These are phyloP conservation scores for Leucosporidium yakuticum DNA, from an alignment of 768 basidiomycete species.

Conservation along the genomic window DNA sequence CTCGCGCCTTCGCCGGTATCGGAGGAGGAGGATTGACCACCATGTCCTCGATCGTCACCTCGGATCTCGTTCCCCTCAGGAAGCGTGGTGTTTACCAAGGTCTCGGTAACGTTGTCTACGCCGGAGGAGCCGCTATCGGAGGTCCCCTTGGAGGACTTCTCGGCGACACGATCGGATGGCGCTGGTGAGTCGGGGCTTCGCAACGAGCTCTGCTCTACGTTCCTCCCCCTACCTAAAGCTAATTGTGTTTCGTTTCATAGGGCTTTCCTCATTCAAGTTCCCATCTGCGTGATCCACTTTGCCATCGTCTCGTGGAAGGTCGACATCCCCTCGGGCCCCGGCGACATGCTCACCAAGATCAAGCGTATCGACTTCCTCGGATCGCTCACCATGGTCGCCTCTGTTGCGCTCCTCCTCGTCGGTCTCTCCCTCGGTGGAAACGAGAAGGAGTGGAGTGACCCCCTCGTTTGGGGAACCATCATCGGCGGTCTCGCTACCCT, in stretches of 20 bases:
- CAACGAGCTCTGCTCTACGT: background rate
- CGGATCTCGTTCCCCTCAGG: conserved; percentile 59
- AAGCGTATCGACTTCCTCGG: conserved; percentile 61
- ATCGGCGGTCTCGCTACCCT: conserved; percentile 16
- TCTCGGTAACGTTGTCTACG: conserved; percentile 57
- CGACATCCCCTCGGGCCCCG: conserved; percentile 49
- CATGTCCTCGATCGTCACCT: conserved; percentile 55
- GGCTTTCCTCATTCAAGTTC: conserved; percentile 45
- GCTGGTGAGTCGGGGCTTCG: conserved; percentile 49
- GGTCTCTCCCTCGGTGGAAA: conserved; percentile 53
- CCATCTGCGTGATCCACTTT: conserved; percentile 54
- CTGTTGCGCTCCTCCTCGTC: conserved; percentile 56
- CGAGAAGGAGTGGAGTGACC: conserved; percentile 26
- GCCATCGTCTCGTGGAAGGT: conserved; percentile 54
- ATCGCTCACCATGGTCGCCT: conserved; percentile 53
- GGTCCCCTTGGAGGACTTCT: conserved; percentile 61
- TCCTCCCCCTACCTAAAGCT: no score
- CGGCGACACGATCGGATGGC: conserved; percentile 61
- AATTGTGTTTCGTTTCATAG: background rate
- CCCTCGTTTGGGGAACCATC: conserved; percentile 30
- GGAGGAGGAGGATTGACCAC: conserved; percentile 27
- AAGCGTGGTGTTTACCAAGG: conserved; percentile 67
- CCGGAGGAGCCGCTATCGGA: conserved; percentile 55
- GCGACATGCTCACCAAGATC: conserved; percentile 52
- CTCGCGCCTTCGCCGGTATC: conserved; percentile 34